Evolutionary conservation across 441 rosid genomes (phyloP).

Genomic region (Brassica hybrid): DNA sequence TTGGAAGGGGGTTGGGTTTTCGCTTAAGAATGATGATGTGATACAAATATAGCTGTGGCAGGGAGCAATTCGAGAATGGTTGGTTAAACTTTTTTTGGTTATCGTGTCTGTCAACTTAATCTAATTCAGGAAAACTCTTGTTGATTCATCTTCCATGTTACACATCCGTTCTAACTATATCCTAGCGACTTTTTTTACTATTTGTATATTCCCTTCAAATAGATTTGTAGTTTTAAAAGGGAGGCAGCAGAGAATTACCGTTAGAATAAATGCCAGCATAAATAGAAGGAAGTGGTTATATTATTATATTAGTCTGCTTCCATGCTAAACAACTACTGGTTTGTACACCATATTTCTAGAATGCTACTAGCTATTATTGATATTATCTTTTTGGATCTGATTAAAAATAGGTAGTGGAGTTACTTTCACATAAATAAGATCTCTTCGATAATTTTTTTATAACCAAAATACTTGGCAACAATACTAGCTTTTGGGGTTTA

Average conservation of each 20-base stretch:
- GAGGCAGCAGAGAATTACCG: neutral
- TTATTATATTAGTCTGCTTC: neutral
- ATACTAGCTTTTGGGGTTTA: neutral
- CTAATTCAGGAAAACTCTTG: slow-evolving; percentile 29
- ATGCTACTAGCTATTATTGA: neutral
- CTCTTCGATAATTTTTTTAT: neutral
- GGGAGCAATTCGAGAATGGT: slow-evolving; percentile 9
- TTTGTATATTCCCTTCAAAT: slow-evolving; percentile 35
- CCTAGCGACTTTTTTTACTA: slow-evolving; percentile 19
- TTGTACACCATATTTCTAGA: neutral
- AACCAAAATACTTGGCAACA: neutral
- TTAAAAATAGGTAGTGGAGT: neutral
- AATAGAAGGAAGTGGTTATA: neutral
- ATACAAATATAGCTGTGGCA: slow-evolving; percentile 41
- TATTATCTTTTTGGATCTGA: neutral
- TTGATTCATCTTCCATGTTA: slow-evolving; percentile 17
- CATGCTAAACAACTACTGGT: neutral
- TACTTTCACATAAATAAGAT: neutral
- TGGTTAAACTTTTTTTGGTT: slow-evolving; percentile 30
- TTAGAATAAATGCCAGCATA: neutral
- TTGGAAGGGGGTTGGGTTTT: slow-evolving; percentile 22
- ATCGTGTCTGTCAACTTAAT: slow-evolving; percentile 21
- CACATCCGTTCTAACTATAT: slow-evolving; percentile 20
- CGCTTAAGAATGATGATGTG: slow-evolving; percentile 34
- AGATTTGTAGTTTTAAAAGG: slow-evolving; percentile 17